Conservation (phyloP, 768 basidiomycete species). For the Strobilomyces echinocephalus region DNA sequence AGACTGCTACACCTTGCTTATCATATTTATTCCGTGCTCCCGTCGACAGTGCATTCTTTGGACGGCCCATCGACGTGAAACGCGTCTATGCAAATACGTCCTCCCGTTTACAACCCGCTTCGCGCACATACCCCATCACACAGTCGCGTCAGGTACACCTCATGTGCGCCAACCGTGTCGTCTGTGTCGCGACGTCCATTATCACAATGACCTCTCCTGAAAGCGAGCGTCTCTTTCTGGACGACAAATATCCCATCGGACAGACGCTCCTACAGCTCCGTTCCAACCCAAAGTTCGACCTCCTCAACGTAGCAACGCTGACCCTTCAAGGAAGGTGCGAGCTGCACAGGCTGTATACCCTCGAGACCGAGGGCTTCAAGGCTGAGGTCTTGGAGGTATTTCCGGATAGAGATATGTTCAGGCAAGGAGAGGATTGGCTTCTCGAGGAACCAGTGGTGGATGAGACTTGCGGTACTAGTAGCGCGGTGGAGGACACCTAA, state of each 20-base stretch:
- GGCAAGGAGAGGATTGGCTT: conserved; percentile 51
- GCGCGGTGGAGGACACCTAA: conserved; percentile 5
- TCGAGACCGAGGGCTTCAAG: conserved; percentile 52
- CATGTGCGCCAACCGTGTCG: conserved; percentile 47
- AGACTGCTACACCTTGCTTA: background rate
- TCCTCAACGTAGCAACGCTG: conserved; percentile 44
- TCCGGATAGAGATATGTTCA: conserved; percentile 64
- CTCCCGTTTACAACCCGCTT: conserved; percentile 33
- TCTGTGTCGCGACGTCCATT: conserved; percentile 62
- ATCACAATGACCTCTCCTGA: conserved; percentile 56
- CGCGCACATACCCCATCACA: conserved; percentile 46
- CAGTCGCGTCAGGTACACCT: conserved; percentile 66
- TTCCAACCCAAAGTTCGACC: conserved; percentile 52
- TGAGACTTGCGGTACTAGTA: background rate
- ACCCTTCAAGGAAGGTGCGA: conserved; percentile 19
- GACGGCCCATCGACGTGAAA: conserved; percentile 53
- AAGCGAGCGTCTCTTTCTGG: conserved; percentile 58
- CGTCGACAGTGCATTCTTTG: conserved; percentile 57
- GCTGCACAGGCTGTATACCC: conserved; percentile 44
- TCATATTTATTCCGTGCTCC: background rate
- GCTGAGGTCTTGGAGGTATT: conserved; percentile 71
- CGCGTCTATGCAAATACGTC: conserved; percentile 50
- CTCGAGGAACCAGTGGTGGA: conserved; percentile 12
- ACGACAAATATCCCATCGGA: conserved; percentile 63
- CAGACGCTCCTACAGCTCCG: conserved; percentile 59